These are phyloP conservation scores for Trypanosoma brucei DNA, from an alignment of 208 protist genomes.

Conservation along the genomic window DNA sequence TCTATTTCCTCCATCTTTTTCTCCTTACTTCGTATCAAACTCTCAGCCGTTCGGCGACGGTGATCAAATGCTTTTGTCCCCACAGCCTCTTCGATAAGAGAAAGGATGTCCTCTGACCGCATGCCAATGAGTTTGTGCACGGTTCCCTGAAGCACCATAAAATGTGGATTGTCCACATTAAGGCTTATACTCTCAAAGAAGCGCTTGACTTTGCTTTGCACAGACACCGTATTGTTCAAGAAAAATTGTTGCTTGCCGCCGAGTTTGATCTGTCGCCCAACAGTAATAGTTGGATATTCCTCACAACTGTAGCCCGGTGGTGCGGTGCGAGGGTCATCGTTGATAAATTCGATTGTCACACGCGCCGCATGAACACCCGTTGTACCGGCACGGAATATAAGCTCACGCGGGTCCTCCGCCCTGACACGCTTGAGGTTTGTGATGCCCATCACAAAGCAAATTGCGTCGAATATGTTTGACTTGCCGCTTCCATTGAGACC, in stretches of 20 bases:
- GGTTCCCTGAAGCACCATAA: slow-evolving; percentile 99
- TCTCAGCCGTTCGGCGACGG: slow-evolving; percentile 95
- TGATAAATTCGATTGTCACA: slow-evolving; percentile 99
- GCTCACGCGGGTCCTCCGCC: slow-evolving; percentile 94
- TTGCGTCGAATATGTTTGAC: slow-evolving; percentile 99
- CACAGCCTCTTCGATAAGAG: slow-evolving; percentile 99
- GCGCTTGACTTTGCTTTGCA: slow-evolving; percentile 96
- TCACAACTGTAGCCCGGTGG: slow-evolving; percentile 97
- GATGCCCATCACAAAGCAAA: slow-evolving; percentile 99
- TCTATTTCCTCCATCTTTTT: slow-evolving; percentile 98
- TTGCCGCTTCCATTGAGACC: slow-evolving; percentile 99
- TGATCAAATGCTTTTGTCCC: slow-evolving; percentile 99
- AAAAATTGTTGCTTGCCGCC: slow-evolving; percentile 98
- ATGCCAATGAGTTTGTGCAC: slow-evolving; percentile 99
- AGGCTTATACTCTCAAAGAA: slow-evolving; percentile 99
- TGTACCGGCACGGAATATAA: slow-evolving; percentile 99
- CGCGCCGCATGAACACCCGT: slow-evolving; percentile 98
- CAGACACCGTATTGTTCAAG: slow-evolving; percentile 97
- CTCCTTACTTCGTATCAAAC: slow-evolving; percentile 98
- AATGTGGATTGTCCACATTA: slow-evolving; percentile 99
- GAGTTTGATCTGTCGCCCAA: slow-evolving; percentile 96
- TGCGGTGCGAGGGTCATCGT: slow-evolving; percentile 91
- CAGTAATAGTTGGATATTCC: slow-evolving; percentile 94
- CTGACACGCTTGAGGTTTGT: slow-evolving; percentile 97
- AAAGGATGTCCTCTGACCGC: slow-evolving; percentile 98